Percentiles rank a stretch among this genome's conserved stretches.
These are phyloP conservation scores for Arthroderma sp. DNA, from an alignment of 2,329 filamentous ascomycete genomes.

Conservation along the genomic window DNA sequence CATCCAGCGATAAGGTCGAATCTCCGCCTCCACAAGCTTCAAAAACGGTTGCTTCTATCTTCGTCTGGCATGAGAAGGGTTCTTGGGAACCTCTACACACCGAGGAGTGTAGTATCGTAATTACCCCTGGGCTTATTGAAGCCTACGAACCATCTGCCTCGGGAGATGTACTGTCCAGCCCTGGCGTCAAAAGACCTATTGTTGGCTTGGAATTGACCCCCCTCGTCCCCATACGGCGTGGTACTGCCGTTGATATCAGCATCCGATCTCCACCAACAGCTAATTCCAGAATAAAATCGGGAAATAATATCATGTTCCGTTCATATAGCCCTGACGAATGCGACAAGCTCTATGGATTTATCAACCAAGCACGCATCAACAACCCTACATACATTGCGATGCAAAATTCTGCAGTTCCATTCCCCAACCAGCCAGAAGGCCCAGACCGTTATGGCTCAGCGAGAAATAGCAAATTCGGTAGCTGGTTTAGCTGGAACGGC, in stretches of 20 bases:
- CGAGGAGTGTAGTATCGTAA: slow-evolving; percentile 49
- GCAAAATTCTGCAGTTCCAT: slow-evolving; percentile 54
- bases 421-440: slow-evolving; percentile 42
- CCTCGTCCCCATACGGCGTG: slow-evolving; percentile 75
- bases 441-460: slow-evolving; percentile 39
- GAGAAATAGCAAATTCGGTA: slow-evolving; percentile 25
- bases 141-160: slow-evolving; percentile 44
- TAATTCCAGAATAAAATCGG: slow-evolving; percentile 49
- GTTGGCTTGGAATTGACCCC: slow-evolving; percentile 77
- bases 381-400: slow-evolving; percentile 78
- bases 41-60: slow-evolving; percentile 47
- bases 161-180: slow-evolving; percentile 12
- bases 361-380: slow-evolving; percentile 80
- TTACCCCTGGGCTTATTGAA: slow-evolving; percentile 52
- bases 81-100: slow-evolving; percentile 49
- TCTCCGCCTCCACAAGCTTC: slow-evolving; percentile 35
- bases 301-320: slow-evolving; percentile 83
- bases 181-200: slow-evolving; percentile 33
- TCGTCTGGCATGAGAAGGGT: slow-evolving; percentile 51
- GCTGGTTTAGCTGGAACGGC: slow-evolving; percentile 38
- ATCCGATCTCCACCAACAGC: slow-evolving; percentile 73
- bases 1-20: slow-evolving; percentile 46
- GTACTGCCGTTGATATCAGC: slow-evolving; percentile 85
- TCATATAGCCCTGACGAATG: slow-evolving; percentile 66
- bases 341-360: slow-evolving; percentile 66